Evolutionary conservation across 345 rosid species (phyloP).

Genomic region (Streptanthus diversifolius): DNA sequence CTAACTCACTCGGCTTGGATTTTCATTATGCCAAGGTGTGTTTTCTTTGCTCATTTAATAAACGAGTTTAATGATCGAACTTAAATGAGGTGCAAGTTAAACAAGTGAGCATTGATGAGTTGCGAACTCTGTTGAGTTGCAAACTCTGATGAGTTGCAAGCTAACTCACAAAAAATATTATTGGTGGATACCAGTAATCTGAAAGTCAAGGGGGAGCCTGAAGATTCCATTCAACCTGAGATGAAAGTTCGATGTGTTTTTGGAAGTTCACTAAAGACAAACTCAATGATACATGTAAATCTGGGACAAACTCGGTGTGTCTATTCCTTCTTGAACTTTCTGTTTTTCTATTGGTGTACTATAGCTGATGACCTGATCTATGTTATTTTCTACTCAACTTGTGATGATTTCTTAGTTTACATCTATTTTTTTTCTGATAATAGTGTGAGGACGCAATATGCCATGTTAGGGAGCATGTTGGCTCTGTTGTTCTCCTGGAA

Average conservation of each 20-base stretch:
- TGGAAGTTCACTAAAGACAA: slow-evolving; percentile 69
- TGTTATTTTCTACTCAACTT: neutral
- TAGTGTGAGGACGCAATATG: slow-evolving; percentile 89
- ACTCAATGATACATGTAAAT: slow-evolving; percentile 68
- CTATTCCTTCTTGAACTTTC: slow-evolving; percentile 2
- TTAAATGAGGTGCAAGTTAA: no score
- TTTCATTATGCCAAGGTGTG: no score
- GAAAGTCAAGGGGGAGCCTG: no score
- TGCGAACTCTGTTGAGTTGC: no score
- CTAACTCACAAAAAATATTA: no score
- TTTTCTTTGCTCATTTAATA: no score
- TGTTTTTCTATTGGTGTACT: neutral
- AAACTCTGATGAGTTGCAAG: no score
- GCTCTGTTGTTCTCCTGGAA: slow-evolving; percentile 75
- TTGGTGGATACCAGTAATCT: slow-evolving; percentile 61
- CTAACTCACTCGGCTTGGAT: no score
- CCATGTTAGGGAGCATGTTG: slow-evolving; percentile 74
- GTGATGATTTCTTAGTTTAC: neutral
- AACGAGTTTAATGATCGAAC: no score
- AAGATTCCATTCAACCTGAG: slow-evolving; percentile 45
- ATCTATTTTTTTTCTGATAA: neutral
- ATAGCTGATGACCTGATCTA: neutral
- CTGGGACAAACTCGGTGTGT: neutral
- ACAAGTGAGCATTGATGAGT: no score
- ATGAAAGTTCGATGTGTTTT: slow-evolving; percentile 86